phyloP scores from a whole-genome alignment of 148 eudicot genomes.

The Vaccinium darrowii region DNA sequence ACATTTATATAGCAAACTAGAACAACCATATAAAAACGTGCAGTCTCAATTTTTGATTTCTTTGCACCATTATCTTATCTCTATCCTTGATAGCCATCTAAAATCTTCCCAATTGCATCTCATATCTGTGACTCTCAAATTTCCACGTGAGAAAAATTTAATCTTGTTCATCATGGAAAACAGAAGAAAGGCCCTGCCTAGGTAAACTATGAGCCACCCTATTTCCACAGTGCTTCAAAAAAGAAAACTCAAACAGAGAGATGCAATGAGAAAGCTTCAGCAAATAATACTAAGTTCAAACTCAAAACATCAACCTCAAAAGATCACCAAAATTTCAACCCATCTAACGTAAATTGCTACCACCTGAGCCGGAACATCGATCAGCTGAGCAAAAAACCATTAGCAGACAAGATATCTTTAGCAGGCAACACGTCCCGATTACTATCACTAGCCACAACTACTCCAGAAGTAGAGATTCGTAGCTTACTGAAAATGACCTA shows the following conservation, averaged over 20 bases:
- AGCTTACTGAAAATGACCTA: background rate
- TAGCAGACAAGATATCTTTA: background rate
- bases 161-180: background rate
- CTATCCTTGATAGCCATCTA: no score
- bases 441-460: background rate
- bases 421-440: background rate
- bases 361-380: no score
- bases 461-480: background rate
- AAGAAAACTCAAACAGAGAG: background rate
- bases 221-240: background rate
- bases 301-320: background rate
- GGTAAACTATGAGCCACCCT: background rate
- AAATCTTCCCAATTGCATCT: no score
- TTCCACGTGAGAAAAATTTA: no score
- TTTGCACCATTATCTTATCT: no score
- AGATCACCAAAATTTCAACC: background rate
- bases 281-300: background rate
- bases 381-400: background rate
- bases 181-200: background rate
- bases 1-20: no score
- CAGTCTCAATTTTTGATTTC: no score
- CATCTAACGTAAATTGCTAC: no score
- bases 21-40: no score
- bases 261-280: background rate
- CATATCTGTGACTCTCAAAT: no score